These are phyloP conservation scores for Hyphopichia wangnamkhiaoensis DNA, from an alignment of 1,139 yeast species.

Conservation along the genomic window DNA sequence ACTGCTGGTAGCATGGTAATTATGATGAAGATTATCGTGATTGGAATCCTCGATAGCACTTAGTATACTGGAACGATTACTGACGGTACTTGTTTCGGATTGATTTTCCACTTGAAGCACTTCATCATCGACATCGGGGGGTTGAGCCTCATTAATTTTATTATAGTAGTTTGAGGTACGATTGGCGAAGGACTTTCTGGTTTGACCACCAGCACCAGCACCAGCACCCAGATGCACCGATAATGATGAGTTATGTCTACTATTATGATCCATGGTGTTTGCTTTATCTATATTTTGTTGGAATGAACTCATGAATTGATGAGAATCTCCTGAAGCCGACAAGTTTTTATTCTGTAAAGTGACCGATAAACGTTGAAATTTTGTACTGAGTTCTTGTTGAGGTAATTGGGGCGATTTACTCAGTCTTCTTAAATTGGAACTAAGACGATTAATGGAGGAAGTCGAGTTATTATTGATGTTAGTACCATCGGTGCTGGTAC, in stretches of 20 bases:
- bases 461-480: too few species aligned
- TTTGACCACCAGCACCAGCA: background rate
- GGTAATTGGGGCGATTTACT: slow-evolving; percentile 24
- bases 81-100: slow-evolving; percentile 26
- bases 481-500: background rate
- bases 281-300: slow-evolving; percentile 35
- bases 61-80: slow-evolving; percentile 26
- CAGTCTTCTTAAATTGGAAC: background rate
- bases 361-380: slow-evolving; percentile 42
- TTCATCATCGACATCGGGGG: slow-evolving; percentile 13
- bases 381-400: slow-evolving; percentile 35
- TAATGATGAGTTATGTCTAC: background rate
- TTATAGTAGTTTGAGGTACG: slow-evolving; percentile 25
- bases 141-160: slow-evolving; percentile 21
- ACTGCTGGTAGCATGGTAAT: background rate
- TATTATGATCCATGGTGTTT: slow-evolving; percentile 3
- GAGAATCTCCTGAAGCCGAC: slow-evolving; percentile 40
- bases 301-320: slow-evolving; percentile 42
- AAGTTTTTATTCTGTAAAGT: slow-evolving; percentile 35
- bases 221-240: background rate
- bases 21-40: background rate
- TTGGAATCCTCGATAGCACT: slow-evolving; percentile 11
- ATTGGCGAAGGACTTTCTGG: background rate
- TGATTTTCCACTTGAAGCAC: slow-evolving; percentile 10
- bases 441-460: background rate